Evolutionary conservation across 768 basidiomycete genomes (phyloP), one percentile per base, ranked within the genome.

Genomic region (Termitomyces sp.): DNA sequence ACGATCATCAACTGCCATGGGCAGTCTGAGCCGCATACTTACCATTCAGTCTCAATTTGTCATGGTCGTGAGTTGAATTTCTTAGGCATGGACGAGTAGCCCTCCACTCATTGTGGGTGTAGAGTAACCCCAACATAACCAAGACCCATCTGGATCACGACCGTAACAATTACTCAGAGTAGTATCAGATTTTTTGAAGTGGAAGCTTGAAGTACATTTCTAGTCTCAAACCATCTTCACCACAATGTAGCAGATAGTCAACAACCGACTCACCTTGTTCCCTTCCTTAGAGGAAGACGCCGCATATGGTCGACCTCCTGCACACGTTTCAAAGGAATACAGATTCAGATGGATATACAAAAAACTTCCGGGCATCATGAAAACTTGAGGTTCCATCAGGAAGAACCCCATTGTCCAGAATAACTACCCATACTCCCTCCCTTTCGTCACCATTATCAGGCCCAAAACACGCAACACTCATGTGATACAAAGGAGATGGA

Each of bases 211-310:
- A 12, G 28, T n/a, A 39, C 26, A 13, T 29, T 39, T 41, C 37
- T 41, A 41, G 28, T 41, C n/a, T 34, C 47, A 54, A 34, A 48
- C 24, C n/a, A 54, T 29, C 36, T 42, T 65, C 64, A 60, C 46
- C 44, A n/a, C 55, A 60, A 33, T 22, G 22, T 13, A 13, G 36
- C 3, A 33, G 24, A 28, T 13, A 16, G 42, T 9, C 5, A 31
- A 46, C 5, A 29, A 57, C 24, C 3, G 22, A 60, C 64, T 61
- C 56, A 67, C 66, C 63, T 65, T 64, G 34, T 28, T 41, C 50
- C 26, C 47, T 44, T 18, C 26, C 47, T 44, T 18, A 41, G 22
- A 45, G 54, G 56, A 54, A 63, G 61, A 60, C 58, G 33, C 49
- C 53, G 46, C 51, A 44, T 18, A 45, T 26, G 62, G 49, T 28